These are phyloP conservation scores for Cyberlindnera saturnus DNA, from an alignment of 805 yeast genomes.

Conservation along the genomic window DNA sequence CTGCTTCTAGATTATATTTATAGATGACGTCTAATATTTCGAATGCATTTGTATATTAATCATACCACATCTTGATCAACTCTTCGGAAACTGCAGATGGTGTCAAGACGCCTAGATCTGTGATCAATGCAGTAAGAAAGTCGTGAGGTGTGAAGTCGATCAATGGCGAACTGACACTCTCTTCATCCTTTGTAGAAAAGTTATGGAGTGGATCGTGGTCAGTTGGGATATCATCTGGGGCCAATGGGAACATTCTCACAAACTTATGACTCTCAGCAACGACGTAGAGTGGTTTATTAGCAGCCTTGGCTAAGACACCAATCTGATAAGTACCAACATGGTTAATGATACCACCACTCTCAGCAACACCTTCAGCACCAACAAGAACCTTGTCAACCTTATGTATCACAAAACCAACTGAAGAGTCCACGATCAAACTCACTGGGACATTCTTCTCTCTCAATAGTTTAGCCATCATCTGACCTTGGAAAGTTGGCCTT, in stretches of 20 bases:
- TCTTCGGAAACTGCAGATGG: conserved; percentile 99
- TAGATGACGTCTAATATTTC: no score
- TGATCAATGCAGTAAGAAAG: conserved; percentile 88
- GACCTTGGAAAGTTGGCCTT: conserved; percentile 75
- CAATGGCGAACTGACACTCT: conserved; percentile 42
- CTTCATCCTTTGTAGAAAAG: conserved; percentile 31
- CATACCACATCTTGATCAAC: conserved; percentile 96
- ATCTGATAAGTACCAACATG: conserved; percentile 93
- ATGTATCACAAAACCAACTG: conserved; percentile 88
- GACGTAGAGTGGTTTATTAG: conserved; percentile 90
- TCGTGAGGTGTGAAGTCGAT: conserved; percentile 96
- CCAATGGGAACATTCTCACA: conserved; percentile 90
- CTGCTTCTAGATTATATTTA: no score
- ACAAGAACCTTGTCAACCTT: conserved; percentile 89
- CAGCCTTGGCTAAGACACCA: conserved; percentile 84
- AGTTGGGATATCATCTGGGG: conserved; percentile 85
- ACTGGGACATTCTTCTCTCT: conserved; percentile 77
- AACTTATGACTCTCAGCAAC: conserved; percentile 94
- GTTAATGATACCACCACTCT: conserved; percentile 96
- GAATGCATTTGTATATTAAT: conserved; percentile 30
- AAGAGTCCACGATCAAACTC: conserved; percentile 81
- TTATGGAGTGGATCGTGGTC: conserved; percentile 38
- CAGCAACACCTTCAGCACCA: conserved; percentile 99
- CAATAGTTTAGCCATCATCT: conserved; percentile 61
- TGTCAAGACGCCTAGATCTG: conserved; percentile 94